Conservation (phyloP, 78 protist genomes). For the Dictyostelium purpureum region DNA sequence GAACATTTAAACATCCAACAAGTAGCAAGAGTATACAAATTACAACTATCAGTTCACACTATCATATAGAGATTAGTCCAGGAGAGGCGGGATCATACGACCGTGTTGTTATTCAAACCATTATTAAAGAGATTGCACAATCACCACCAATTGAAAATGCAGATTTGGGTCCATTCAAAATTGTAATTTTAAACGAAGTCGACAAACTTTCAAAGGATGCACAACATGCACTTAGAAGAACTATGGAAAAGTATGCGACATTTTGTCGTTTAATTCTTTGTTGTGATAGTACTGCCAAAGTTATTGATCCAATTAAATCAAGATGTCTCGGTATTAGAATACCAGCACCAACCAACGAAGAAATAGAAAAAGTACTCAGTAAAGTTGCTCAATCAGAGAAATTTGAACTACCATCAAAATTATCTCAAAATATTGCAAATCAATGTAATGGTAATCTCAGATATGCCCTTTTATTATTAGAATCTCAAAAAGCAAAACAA, state of each 20-base stretch:
- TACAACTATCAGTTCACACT: conserved; percentile 73
- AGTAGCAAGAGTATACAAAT: conserved; percentile 83
- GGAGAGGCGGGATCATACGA: conserved; percentile 96
- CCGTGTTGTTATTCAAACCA: conserved; percentile 92
- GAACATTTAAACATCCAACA: conserved; percentile 56
- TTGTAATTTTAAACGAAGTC: conserved; percentile 95
- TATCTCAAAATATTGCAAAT: conserved; percentile 14
- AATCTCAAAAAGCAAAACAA: conserved; percentile 81
- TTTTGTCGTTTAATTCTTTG: conserved; percentile 92
- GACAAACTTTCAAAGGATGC: conserved; percentile 93
- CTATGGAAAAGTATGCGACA: conserved; percentile 97
- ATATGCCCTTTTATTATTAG: conserved; percentile 92
- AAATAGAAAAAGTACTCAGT: conserved; percentile 45
- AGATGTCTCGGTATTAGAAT: conserved; percentile 96
- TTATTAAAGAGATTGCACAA: conserved; percentile 97
- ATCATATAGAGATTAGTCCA: conserved; percentile 98
- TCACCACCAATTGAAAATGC: conserved; percentile 84
- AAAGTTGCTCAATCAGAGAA: conserved; percentile 61
- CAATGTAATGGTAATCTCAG: conserved; percentile 91
- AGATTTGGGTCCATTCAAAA: conserved; percentile 33
- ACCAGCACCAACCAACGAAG: conserved; percentile 90
- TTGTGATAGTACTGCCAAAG: conserved; percentile 77
- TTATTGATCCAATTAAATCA: conserved; percentile 95
- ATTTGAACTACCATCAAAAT: neutral
- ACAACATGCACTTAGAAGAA: conserved; percentile 99